Evolutionary conservation across 2,329 filamentous ascomycete species (phyloP).

Genomic region (Ophiocordyceps unilateralis): DNA sequence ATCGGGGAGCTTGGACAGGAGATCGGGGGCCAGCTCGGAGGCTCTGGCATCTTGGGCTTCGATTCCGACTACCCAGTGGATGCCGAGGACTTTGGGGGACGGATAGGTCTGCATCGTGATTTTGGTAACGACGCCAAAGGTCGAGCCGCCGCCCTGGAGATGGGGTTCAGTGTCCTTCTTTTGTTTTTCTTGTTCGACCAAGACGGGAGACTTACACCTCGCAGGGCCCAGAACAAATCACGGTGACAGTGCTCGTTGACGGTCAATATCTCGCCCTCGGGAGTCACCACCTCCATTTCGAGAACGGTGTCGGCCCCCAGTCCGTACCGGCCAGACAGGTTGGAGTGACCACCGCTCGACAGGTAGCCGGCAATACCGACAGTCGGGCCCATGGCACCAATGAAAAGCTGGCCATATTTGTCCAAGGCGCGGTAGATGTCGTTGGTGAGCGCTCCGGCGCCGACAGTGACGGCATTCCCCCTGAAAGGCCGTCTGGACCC

Average conservation of each 20-base stretch:
- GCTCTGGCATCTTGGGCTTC: not conserved
- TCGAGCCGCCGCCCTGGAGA: not conserved
- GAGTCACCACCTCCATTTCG: slow-evolving; percentile 37
- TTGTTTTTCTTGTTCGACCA: not conserved
- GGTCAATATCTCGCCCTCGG: slow-evolving; percentile 31
- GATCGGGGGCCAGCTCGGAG: not conserved
- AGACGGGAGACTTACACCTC: slow-evolving; percentile 20
- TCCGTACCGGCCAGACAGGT: slow-evolving; percentile 34
- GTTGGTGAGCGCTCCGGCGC: slow-evolving; percentile 32
- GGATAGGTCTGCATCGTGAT: not conserved
- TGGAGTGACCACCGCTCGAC: slow-evolving; percentile 42
- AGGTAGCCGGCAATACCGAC: slow-evolving; percentile 44
- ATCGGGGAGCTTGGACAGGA: not conserved
- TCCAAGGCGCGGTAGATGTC: slow-evolving; percentile 29
- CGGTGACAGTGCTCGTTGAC: slow-evolving; percentile 28
- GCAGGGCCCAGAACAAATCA: slow-evolving; percentile 39
- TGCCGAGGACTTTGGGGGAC: not conserved
- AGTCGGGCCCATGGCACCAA: slow-evolving; percentile 35
- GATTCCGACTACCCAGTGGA: not conserved
- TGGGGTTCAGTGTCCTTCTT: not conserved
- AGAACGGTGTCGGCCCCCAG: slow-evolving; percentile 35
- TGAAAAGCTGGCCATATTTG: slow-evolving; percentile 26
- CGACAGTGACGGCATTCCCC: slow-evolving; percentile 32
- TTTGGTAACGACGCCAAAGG: not conserved
- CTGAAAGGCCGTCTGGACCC: slow-evolving; percentile 23